A percentile compares a stretch with the other conserved stretches of the same genome.
These are phyloP conservation scores for Flueggea neowawraea DNA, from an alignment of 441 rosid species.

Conservation along the genomic window DNA sequence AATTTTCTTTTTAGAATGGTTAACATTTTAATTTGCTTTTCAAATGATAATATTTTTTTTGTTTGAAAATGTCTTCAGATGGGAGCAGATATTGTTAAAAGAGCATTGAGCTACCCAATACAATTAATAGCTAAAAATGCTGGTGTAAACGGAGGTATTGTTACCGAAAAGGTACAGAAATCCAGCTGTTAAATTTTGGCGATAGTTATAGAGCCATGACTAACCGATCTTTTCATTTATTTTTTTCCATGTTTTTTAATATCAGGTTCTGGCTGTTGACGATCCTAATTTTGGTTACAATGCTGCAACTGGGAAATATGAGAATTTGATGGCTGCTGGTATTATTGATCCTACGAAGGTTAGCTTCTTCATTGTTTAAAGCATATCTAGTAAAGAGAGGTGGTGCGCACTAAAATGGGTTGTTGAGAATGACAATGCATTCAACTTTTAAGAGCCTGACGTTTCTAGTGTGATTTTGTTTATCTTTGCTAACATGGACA, in stretches of 20 bases:
- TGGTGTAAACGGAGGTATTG: constrained; percentile 87
- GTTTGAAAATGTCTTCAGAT: constrained; percentile 38
- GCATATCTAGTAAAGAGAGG: not conserved
- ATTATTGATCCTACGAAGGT: constrained; percentile 97
- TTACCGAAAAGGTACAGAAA: constrained; percentile 65
- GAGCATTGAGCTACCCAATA: constrained; percentile 77
- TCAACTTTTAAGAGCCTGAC: no score
- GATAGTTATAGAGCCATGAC: no score
- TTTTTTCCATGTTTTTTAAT: not conserved
- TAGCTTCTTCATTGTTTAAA: not conserved
- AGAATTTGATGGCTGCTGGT: constrained; percentile 91
- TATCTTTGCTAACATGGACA: no score
- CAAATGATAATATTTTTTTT: not conserved
- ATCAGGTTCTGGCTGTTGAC: constrained; percentile 69
- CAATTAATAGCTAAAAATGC: constrained; percentile 90
- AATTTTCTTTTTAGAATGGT: not conserved
- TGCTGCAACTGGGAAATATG: constrained; percentile 87
- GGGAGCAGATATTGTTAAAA: constrained; percentile 86
- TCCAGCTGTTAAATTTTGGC: not conserved
- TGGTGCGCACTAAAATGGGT: not conserved
- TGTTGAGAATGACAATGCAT: no score
- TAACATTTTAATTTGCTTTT: not conserved
- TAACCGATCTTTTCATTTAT: not conserved
- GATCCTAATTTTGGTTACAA: constrained; percentile 63
- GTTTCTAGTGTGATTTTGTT: no score